Base-by-base conservation (phyloP, 2,329 filamentous ascomycete species). In the Ceratocystis huliohia region DNA sequence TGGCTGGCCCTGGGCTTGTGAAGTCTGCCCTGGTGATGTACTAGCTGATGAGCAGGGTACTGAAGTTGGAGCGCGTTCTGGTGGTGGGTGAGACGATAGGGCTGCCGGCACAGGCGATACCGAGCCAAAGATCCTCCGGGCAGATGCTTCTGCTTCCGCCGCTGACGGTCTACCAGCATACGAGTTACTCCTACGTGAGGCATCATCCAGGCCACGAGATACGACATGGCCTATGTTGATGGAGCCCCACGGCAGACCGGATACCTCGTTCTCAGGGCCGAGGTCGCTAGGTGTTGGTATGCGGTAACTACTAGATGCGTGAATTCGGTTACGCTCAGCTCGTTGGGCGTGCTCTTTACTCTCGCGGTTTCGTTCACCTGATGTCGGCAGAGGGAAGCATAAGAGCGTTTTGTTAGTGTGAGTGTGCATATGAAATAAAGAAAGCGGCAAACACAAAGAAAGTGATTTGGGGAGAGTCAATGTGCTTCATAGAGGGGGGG, bases 181-280 rank as follows among this genome's bases (percentile, higher is more conserved):
- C 7, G 75, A 74, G 70, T 77, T 78, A 67, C 77, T 77, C 7
- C 76, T 76, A 41, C 75, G 75, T 70, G 78, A 79, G 67, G 78
- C 75, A 6, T 74, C 74, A 70, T 82, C 80, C 71, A 82, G 80
- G 59, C 82, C 82, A 63, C 78, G 75, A 6, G 78, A 74, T 0
- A 84, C 74, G 30, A 83, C 76, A 70, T 80, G 79, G 48, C 77
- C 80, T 75, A 90, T 79, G 68, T 81, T 87, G 69, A 89, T 74
- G 22, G 86, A 82, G 45, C 88, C 88, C 88, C 87, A 91, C 0
- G 88, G 88, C 2, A 90, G 76, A 0, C 88, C 88, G 0, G 85
- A 85, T 2, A 84, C 78, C 13, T 81, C 78, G 45, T 76, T 71
- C 62, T 82, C 80, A 45, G 67, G 74, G 75, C 59, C 64, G 45